Base-by-base conservation (phyloP, 176 grass and related monocot genomes). In the Cenchrus fungigraminus region DNA sequence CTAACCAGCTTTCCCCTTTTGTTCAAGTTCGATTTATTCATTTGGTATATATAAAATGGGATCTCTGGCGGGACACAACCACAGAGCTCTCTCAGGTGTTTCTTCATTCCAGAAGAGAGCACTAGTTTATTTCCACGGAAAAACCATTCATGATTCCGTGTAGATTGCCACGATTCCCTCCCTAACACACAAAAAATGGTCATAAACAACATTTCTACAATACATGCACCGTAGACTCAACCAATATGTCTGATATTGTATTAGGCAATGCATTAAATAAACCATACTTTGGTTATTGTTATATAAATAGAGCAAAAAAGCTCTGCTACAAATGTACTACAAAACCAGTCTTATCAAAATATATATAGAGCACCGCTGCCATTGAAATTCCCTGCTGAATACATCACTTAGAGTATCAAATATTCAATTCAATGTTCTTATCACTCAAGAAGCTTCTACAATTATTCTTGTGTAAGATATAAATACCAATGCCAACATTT, bases 81-180 rank as follows among this genome's bases (percentile, higher is more conserved):
- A 55, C 78, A 68, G 8, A 80, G 50, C 31, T 80, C 64, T 55
- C 52, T 55, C 29, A 80, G 29, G 31, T 68, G 12, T 20, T 80
- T 52, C 63, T 80, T 80, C 49, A 80, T 80, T 55, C 32, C 78
- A 68, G 47, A 80, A 80, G 78, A 68, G 12, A 80, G 78, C 78
- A 80, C 54, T 42, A 80, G 64, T 53, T 80, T 80, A n/a, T 80
- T 80, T 37, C 78, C 78, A 40, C 16, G 6, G 78, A 68, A 80
- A 53, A 80, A 80, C 78, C 78, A 68, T 80, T 66, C 46, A 67
- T 3, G 8, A 19, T 9, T 53, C 47, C 5, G 45, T 2, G 0
- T 37, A 40, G 8, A n/a, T 17, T 80, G 1, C 6, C 73, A 44
- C 1, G 3, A n/a, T 80, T 54, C 78, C 68, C 16, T 32, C 61